Base-by-base conservation (phyloP, 805 yeast species). In the Lipomyces mesembrius region DNA sequence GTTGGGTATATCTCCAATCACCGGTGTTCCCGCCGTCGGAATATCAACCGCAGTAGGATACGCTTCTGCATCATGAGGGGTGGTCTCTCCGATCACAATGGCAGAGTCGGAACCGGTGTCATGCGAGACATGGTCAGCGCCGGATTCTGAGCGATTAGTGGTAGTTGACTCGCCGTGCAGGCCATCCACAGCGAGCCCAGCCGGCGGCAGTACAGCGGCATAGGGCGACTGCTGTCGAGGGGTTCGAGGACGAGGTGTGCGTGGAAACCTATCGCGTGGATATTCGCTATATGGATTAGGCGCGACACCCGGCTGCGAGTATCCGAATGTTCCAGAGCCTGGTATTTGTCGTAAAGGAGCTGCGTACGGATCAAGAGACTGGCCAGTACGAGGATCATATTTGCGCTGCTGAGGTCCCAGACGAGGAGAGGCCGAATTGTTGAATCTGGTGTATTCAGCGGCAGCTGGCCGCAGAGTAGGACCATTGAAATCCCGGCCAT, bases 1-100 rank as follows among this genome's bases (percentile, higher is more conserved):
- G 5, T 34, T 17, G 6, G 35, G 20, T 27, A 12, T 14, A 20
- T 22, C 57, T 7, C 43, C 57, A 35, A 60, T 61, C 39, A 63
- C 62, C 17, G 64, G 68, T 25, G 67, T 66, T 1, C 69, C 69
- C 4, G 69, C 69, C n/a, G 46, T 43, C 20, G 68, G 68, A 43
- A 59, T 35, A 8, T 62, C 66, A 43, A 35, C 55, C 35, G 56
- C 20, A 25, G 25, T 22, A 37, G 52, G 60, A 20, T 25, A 52
- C 9, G 5, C n/a, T 9, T 14, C 53, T 12, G n/a, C 25, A 39
- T 25, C 62, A 2, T 17, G 49, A 43, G 20, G 20, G 8, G 8
- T n/a, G 20, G 49, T 43, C 8, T 43, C 43, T 37, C 43, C 5
- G 5, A 17, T 12, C 43, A 37, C 43, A 37, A 5, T 9, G 3